phyloP scores from a whole-genome alignment of 2,329 filamentous ascomycete species.

The Westerdykella ornata region DNA sequence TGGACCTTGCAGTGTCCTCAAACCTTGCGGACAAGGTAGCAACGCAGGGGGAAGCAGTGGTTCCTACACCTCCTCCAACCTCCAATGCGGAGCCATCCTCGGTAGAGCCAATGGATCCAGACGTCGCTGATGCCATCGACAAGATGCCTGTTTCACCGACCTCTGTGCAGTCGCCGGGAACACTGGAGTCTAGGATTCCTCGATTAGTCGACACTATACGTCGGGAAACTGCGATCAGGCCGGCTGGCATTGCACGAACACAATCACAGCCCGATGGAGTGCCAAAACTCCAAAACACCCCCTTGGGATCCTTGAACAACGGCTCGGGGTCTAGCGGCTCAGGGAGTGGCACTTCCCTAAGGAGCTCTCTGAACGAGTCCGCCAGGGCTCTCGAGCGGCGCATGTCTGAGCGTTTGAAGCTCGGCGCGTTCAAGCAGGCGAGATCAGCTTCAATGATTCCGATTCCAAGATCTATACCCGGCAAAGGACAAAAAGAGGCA shows the following conservation, averaged over 20 bases:
- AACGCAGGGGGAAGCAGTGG: conserved; percentile 17
- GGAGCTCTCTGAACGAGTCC: conserved; percentile 29
- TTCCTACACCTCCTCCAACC: conserved; percentile 23
- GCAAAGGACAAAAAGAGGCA: conserved; percentile 53
- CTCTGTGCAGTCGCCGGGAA: conserved; percentile 9
- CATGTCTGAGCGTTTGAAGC: conserved; percentile 63
- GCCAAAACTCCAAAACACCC: conserved; percentile 12
- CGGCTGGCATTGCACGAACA: conserved; percentile 23
- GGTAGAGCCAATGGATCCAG: conserved; percentile 32
- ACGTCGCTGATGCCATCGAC: conserved; percentile 29
- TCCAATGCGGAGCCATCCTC: conserved; percentile 13
- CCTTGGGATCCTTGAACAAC: conserved; percentile 10
- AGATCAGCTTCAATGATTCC: conserved; percentile 71
- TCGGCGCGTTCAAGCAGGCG: conserved; percentile 57
- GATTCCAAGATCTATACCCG: conserved; percentile 61
- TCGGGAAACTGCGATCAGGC: conserved; percentile 25
- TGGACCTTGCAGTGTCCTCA: conserved; percentile 53
- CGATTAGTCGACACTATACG: conserved; percentile 31
- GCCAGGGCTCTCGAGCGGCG: conserved; percentile 59
- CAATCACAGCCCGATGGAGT: conserved; percentile 34
- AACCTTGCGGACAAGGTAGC: conserved; percentile 26
- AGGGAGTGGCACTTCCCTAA: conserved; percentile 16
- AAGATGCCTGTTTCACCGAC: conserved; percentile 29
- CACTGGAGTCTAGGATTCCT: conserved; percentile 35
- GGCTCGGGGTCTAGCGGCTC: conserved; percentile 12